These are phyloP conservation scores for Cyberlindnera americana DNA, from an alignment of 805 yeast species.

Conservation along the genomic window DNA sequence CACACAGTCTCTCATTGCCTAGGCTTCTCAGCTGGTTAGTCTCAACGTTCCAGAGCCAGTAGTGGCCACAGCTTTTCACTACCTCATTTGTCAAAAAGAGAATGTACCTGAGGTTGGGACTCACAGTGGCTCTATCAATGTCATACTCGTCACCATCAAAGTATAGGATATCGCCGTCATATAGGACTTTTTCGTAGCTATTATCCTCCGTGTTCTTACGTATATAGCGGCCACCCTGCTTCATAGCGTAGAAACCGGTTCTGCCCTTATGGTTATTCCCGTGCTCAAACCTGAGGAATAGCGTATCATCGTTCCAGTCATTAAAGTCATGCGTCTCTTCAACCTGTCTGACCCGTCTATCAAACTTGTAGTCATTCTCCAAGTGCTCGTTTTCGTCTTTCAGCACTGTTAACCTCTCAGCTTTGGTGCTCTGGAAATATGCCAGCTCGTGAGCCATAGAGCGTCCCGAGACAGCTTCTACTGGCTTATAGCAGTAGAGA, in stretches of 20 bases:
- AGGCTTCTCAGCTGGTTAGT: constrained; percentile 22
- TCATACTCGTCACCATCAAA: constrained; percentile 38
- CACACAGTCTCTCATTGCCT: constrained; percentile 33
- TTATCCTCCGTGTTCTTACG: constrained; percentile 32
- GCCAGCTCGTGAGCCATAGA: constrained; percentile 1
- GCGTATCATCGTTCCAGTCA: constrained; percentile 9
- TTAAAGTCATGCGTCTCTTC: constrained; percentile 2
- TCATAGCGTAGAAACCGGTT: constrained; percentile 10
- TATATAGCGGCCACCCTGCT: constrained; percentile 5
- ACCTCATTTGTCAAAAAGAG: constrained; percentile 59
- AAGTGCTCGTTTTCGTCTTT: background rate
- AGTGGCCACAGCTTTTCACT: constrained; percentile 41
- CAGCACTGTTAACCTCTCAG: background rate
- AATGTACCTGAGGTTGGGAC: constrained; percentile 60
- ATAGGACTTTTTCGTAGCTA: constrained; percentile 41
- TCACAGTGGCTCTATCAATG: constrained; percentile 54
- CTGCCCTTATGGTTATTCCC: constrained; percentile 3
- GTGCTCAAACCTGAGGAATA: constrained; percentile 8
- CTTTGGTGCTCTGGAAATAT: too few species aligned
- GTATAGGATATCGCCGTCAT: constrained; percentile 44
- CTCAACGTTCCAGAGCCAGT: constrained; percentile 37
- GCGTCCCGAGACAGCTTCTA: constrained; percentile 1
- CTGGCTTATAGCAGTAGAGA: constrained; percentile 8
- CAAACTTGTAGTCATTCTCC: background rate
- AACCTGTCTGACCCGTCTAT: constrained; percentile 1